Base-by-base conservation (phyloP, 345 rosid genomes). In the Psidium friedrichsthalianum region DNA sequence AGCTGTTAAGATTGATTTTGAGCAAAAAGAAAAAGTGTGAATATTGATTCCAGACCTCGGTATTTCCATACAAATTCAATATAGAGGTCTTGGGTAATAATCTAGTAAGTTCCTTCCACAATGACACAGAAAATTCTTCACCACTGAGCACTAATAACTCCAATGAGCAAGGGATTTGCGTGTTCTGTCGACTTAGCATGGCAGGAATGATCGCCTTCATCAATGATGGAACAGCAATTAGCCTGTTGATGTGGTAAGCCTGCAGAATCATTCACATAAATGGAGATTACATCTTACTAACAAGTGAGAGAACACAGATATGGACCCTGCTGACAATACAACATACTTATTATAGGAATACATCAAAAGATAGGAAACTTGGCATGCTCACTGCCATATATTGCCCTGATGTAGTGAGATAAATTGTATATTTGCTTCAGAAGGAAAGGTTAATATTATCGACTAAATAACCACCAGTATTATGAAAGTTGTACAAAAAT, bases 31-130 rank as follows among this genome's bases (percentile, higher is more conserved):
- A 80, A 81, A 82, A 85, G 83, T 55, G 29, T 47, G 52, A 85
- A 69, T 83, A 84, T 85, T 81, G 59, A 85, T 84, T 74, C 40
- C 92, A 91, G 56, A 96, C 99, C 98, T 97, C 98, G 42, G 99
- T 97, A 87, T 95, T 97, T 87, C 99, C 99, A 90, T 95, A 97
- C 82, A 97, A 88, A 89, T 97, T 97, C 87, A 97, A 89, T 85
- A 96, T 90, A 89, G 92, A 88, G 83, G 94, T 94, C 69, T 90
- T 86, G 15, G 98, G 96, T 82, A 96, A 93, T 88, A 94, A 89
- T 59, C 74, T 89, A 14, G 93, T 89, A 85, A 97, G 94, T 86
- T 87, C 89, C 87, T 92, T 87, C 99, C 98, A 97, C 88, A 97
- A 91, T 90, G 93, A 90, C 87, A 97, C 55, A 82, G 94, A 91